These are phyloP conservation scores for Didymella lethalis DNA, from an alignment of 2,329 filamentous ascomycete genomes.

Conservation along the genomic window DNA sequence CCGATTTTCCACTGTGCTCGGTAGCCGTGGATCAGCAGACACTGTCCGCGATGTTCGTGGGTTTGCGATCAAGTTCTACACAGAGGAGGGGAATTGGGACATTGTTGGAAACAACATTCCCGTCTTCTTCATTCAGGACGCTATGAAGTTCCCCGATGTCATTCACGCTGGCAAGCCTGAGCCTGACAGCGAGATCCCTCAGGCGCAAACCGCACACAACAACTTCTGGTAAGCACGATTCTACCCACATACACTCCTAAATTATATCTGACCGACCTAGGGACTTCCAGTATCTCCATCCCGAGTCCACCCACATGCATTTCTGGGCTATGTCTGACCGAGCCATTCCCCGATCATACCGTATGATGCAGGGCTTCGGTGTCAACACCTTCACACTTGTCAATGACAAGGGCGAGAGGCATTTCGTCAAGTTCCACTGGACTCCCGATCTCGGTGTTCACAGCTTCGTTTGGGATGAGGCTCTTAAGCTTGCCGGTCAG, in stretches of 20 bases:
- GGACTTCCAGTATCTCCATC: slow-evolving; percentile 66
- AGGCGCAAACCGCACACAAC: slow-evolving; percentile 75
- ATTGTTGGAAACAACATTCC: slow-evolving; percentile 78
- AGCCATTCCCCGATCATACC: slow-evolving; percentile 74
- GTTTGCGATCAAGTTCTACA: slow-evolving; percentile 81
- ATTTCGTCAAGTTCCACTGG: slow-evolving; percentile 81
- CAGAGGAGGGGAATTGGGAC: slow-evolving; percentile 79
- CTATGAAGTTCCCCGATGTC: slow-evolving; percentile 76
- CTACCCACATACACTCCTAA: neutral
- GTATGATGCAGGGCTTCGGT: slow-evolving; percentile 88
- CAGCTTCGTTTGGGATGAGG: slow-evolving; percentile 81
- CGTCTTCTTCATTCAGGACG: slow-evolving; percentile 79
- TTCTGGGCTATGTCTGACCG: slow-evolving; percentile 82
- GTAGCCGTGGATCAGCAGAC: slow-evolving; percentile 77
- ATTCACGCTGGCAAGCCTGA: slow-evolving; percentile 72
- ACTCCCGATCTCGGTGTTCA: slow-evolving; percentile 78
- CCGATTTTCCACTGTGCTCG: slow-evolving; percentile 80
- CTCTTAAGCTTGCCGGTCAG: slow-evolving; percentile 68
- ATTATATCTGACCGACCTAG: no score
- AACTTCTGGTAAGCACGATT: slow-evolving; percentile 67
- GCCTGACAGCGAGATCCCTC: slow-evolving; percentile 73
- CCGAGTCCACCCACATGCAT: slow-evolving; percentile 79
- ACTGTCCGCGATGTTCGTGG: slow-evolving; percentile 84
- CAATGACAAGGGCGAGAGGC: slow-evolving; percentile 72
- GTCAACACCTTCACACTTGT: slow-evolving; percentile 79